Base-by-base conservation (phyloP, 768 basidiomycete species). In the Leccinellum luteum region DNA sequence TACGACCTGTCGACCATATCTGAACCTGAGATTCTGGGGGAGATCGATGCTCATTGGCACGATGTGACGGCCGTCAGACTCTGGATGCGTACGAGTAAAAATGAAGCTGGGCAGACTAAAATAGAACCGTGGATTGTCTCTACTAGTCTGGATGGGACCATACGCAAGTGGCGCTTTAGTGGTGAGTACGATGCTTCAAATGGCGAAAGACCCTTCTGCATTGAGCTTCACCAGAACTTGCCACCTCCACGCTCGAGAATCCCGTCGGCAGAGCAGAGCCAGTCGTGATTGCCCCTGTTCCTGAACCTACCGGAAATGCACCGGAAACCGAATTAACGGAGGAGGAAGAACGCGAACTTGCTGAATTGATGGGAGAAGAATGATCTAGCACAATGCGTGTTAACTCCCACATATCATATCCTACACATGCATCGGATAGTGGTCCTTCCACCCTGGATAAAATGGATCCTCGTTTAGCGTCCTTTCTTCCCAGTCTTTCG, bases 331-430 rank as follows among this genome's bases (percentile, higher is more conserved):
- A 77, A 53, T 67, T 95, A 72, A 89, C 94, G 10, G 92, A 89
- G 65, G 95, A 96, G 52, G 95, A 97, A 72, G 93, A 94, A 65
- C 79, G 84, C 21, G 94, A 97, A 70, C 76, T 98, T 21, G 94
- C 86, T 35, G 93, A 94, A 66, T 72, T 97, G 35, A 81, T 89
- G 81, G 78, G 69, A 58, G 72, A 66, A 31, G 66, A 73, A 12
- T 66, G 59, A 62, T 31, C 27, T 38, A 43, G 34, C 48, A 44
- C 31, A 47, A 14, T 23, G 34, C 14, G 43, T 34, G 27, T 48
- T 30, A 1, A 6, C 27, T 48, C 17, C 31, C n/a, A n/a, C n/a
- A n/a, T n/a, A n/a, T 25, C 54, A 25, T 51, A 25, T 55, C 56
- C 52, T 67, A 50, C 25, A 50, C 54, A 28, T 64, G 59, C 51